phyloP scores from a whole-genome alignment of 2,329 filamentous ascomycete species.

The Epicoccum sorghinum region DNA sequence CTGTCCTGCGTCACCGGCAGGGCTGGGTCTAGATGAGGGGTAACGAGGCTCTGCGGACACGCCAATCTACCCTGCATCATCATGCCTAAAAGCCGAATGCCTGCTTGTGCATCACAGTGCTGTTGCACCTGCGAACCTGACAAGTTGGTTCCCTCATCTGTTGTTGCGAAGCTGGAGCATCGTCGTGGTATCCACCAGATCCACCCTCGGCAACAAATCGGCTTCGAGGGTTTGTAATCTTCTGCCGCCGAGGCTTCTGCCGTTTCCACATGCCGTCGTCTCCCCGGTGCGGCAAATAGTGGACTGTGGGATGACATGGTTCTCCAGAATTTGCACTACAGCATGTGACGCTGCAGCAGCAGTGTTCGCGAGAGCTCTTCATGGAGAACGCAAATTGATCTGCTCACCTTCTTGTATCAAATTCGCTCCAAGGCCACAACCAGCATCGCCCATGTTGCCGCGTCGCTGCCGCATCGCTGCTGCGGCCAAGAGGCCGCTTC shows the following conservation, averaged over 20 bases:
- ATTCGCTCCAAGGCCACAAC: too few relatives aligned
- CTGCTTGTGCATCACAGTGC: not conserved
- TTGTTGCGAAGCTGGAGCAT: slow-evolving; percentile 9
- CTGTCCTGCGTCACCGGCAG: not conserved
- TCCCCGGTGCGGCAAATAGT: slow-evolving; percentile 16
- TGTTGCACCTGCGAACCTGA: not conserved
- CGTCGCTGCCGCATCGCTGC: too few relatives aligned
- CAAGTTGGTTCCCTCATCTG: not conserved
- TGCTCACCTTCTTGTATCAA: too few relatives aligned
- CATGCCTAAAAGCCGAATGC: not conserved
- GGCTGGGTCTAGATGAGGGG: slow-evolving; percentile 12
- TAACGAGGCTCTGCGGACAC: slow-evolving; percentile 16
- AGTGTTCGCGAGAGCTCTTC: not conserved
- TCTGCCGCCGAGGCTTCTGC: slow-evolving; percentile 4
- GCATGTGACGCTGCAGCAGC: not conserved
- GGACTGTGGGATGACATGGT: not conserved
- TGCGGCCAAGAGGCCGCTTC: too few relatives aligned
- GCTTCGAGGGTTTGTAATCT: slow-evolving; percentile 9
- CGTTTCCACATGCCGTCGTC: slow-evolving; percentile 13
- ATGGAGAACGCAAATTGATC: too few relatives aligned
- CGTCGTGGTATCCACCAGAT: slow-evolving; percentile 2
- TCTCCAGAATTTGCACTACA: not conserved
- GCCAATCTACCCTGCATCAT: slow-evolving; percentile 1
- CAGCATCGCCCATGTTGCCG: too few relatives aligned
- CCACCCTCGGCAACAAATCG: slow-evolving; percentile 15